Base-by-base conservation (phyloP, 257 asterid species). In the Nicotiana tabacum region DNA sequence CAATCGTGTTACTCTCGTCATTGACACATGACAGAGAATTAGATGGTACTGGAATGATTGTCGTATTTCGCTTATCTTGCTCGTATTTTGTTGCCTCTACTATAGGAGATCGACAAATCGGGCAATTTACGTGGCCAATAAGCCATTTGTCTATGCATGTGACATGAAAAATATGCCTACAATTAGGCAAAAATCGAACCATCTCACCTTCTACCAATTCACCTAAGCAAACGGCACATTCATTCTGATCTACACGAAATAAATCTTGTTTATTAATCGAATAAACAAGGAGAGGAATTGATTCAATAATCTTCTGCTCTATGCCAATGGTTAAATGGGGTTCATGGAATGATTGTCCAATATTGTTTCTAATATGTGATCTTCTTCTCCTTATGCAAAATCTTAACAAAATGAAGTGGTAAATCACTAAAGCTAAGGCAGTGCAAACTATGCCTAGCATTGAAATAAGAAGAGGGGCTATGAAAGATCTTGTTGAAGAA, bases 61-160 rank as follows among this genome's bases (percentile, higher is more conserved):
- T n/a, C 9, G 3, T 13, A 3, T 60, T 30, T 2, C 4, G 8
- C 66, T 60, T 60, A 60, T 18, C 66, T 60, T 60, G 7, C 66
- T 60, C 57, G 7, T 48, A 4, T 1, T 61, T n/a, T 37, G 18
- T 53, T 8, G n/a, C 37, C 13, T 51, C 74, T 2, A 60, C 66
- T 13, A 89, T 76, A 10, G 91, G 84, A 13, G 88, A 88, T 24
- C 97, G 83, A 82, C 97, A 93, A 62, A 90, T 15, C 3, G 97
- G 97, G 51, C 97, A 93, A 62, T 82, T 93, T 5, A 80, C 39
- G 83, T 90, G 94, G 56, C 83, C 89, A 35, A 82, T 72, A 74
- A 93, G 88, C 96, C 97, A 91, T 56, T 83, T 85, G 76, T 93
- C 97, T 35, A 93, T 90, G 85, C 96, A 93, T 15, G 84, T 66